Evolutionary conservation across 2,329 filamentous ascomycete species (phyloP), one percentile per base, ranked within the genome.

Genomic region (Phoma herbarum): DNA sequence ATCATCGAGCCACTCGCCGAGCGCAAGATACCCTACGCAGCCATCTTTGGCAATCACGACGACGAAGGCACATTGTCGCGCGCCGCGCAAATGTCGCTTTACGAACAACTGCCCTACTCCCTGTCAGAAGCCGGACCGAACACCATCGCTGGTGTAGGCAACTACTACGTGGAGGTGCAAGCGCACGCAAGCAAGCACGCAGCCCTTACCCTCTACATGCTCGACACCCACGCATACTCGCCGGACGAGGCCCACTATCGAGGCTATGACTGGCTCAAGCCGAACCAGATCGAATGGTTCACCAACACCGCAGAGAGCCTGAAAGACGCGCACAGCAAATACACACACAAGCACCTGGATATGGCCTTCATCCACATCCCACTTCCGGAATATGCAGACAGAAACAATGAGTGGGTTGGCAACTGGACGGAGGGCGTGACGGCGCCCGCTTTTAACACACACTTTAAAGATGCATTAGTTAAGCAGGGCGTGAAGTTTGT

Each of bases 261-360:
- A n/a, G 95, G 95, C 46, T 99, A 99, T 75, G 94, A 98, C 78
- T 99, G 95, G 95, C 82, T 99, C 73, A 98, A 98, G 80, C 89
- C 89, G 43, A 93, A 86, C 67, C 95, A 99, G 77, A 97, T 97
- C 59, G 87, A 91, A 55, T 99, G 95, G 95, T 99, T 99, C 82
- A 89, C 87, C 66, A 85, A 86, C 63, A 96, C 91, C 1, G 88
- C 91, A 0, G 82, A 89, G 57, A 80, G 86, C 12, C 80, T 97
- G 45, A 87, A 88, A 70, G 75, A 76, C 14, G 86, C 87, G 60
- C 93, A 97, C 75, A 85, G 86, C 61, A 88, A 92, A 69, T 99
- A 97, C 77, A 92, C 90, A 0, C 91, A 95, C 72, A 90, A 93
- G 50, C 95, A 98, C 75, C 91, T 99, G 85, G 91, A 99, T 73